Percentiles rank a stretch among this genome's conserved stretches.
These are phyloP conservation scores for Aspergillus udagawae DNA, from an alignment of 2,329 filamentous ascomycete genomes.

Conservation along the genomic window DNA sequence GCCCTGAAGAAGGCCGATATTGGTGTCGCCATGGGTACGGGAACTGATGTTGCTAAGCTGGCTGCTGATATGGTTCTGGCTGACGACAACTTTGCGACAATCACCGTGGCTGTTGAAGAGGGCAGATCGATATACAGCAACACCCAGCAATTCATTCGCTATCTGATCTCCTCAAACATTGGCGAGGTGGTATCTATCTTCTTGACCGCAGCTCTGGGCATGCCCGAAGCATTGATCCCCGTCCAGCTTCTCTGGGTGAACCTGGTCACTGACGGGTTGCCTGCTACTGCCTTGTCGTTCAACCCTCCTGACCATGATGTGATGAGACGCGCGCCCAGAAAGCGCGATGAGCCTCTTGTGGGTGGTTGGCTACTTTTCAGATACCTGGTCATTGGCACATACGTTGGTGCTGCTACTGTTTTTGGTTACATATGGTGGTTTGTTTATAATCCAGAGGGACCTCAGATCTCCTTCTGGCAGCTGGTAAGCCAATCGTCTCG, in stretches of 20 bases:
- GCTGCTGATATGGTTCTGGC: slow-evolving; percentile 98
- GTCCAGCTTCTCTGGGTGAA: slow-evolving; percentile 99
- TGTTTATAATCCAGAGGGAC: slow-evolving; percentile 87
- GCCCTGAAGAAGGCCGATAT: slow-evolving; percentile 98
- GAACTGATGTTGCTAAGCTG: slow-evolving; percentile 93
- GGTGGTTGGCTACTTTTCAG: slow-evolving; percentile 96
- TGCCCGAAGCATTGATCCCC: slow-evolving; percentile 95
- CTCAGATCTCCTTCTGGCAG: slow-evolving; percentile 87
- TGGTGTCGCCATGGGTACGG: slow-evolving; percentile 97
- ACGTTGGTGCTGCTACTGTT: slow-evolving; percentile 91
- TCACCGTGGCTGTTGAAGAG: slow-evolving; percentile 92
- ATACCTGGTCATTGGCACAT: slow-evolving; percentile 92
- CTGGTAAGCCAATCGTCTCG: slow-evolving; percentile 48
- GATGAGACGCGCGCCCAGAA: slow-evolving; percentile 87
- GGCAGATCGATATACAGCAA: slow-evolving; percentile 99
- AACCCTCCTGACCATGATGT: slow-evolving; percentile 98
- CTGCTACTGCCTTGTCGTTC: slow-evolving; percentile 93
- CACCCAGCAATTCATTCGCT: slow-evolving; percentile 98
- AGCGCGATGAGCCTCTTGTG: slow-evolving; percentile 88
- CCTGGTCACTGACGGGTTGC: slow-evolving; percentile 93
- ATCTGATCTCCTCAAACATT: slow-evolving; percentile 98
- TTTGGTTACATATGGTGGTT: slow-evolving; percentile 99
- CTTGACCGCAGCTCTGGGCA: slow-evolving; percentile 89
- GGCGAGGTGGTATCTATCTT: slow-evolving; percentile 99
- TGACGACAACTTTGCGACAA: slow-evolving; percentile 98